A percentile compares a stretch with the other conserved stretches of the same genome.
Conservation (phyloP, 208 protist species). For the Trypanosoma boissoni region DNA sequence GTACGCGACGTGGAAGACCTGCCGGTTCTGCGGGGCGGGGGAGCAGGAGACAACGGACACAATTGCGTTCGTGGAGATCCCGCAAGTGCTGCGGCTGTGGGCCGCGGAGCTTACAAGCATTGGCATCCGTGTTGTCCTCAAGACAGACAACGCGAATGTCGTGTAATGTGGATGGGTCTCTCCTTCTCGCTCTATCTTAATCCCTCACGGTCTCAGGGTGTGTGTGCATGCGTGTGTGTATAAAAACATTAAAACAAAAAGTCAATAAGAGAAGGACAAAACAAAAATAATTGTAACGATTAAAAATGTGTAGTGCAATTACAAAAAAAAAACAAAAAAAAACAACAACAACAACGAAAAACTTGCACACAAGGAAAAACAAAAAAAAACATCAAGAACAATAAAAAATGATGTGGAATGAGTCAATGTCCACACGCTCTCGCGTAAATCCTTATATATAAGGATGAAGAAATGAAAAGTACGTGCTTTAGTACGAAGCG, state of each 20-base stretch:
- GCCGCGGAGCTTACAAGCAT: slow-evolving; percentile 86
- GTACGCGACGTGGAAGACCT: slow-evolving; percentile 84
- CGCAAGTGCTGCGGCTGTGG: slow-evolving; percentile 88
- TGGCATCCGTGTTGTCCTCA: slow-evolving; percentile 82
- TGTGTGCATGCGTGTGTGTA: no score
- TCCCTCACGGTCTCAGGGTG: no score
- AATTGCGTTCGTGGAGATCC: slow-evolving; percentile 89
- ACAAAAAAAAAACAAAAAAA: slow-evolving; percentile 3
- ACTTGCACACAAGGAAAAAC: not conserved
- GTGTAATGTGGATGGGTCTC: no score
- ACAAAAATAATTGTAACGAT: not conserved
- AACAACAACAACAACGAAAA: not conserved
- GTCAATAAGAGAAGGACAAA: not conserved
- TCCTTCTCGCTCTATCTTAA: no score
- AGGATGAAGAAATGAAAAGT: no score
- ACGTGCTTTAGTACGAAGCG: no score
- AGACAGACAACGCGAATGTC: not conserved
- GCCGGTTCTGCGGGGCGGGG: slow-evolving; percentile 83
- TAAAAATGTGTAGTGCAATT: slow-evolving; percentile 5
- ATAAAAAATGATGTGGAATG: no score
- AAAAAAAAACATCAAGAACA: not conserved
- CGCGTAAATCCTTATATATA: no score
- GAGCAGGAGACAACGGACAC: slow-evolving; percentile 70
- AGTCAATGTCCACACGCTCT: no score
- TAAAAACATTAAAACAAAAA: not conserved